Conservation (phyloP, 2,329 filamentous ascomycete species). For the Fusarium sp. region DNA sequence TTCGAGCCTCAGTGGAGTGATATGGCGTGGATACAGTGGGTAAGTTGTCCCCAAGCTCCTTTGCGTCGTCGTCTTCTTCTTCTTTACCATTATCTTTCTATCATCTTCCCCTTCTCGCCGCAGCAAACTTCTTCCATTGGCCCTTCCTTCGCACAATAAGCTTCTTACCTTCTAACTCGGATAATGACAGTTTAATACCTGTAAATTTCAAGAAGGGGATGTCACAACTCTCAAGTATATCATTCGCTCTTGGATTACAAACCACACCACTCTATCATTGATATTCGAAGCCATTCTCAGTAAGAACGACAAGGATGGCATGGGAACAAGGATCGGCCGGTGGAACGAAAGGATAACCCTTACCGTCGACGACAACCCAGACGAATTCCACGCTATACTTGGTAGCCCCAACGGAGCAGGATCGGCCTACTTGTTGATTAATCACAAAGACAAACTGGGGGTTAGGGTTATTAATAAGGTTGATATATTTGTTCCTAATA, state of each 20-base stretch:
- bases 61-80: neutral
- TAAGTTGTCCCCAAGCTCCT: neutral
- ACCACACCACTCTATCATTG: neutral
- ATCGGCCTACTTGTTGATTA: slow-evolving; percentile 10
- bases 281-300: slow-evolving; percentile 12
- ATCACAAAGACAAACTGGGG: slow-evolving; percentile 13
- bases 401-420: slow-evolving; percentile 17
- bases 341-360: slow-evolving; percentile 10
- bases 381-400: slow-evolving; percentile 10
- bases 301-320: neutral
- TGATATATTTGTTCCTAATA: slow-evolving; percentile 16
- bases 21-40: slow-evolving; percentile 18
- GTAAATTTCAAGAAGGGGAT: neutral
- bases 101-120: neutral
- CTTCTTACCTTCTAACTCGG: neutral
- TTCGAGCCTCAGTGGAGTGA: slow-evolving; percentile 12
- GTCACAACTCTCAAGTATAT: slow-evolving; percentile 8
- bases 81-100: neutral
- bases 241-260: slow-evolving; percentile 5
- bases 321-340: slow-evolving; percentile 3
- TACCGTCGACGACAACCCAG: neutral
- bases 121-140: neutral
- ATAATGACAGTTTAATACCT: neutral
- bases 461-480: slow-evolving; percentile 13
- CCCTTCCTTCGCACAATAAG: neutral